A percentile compares a stretch with the other conserved stretches of the same genome.
These are phyloP conservation scores for Phytophthora tubulina DNA, from an alignment of 352 stramenopile species.

Conservation along the genomic window DNA sequence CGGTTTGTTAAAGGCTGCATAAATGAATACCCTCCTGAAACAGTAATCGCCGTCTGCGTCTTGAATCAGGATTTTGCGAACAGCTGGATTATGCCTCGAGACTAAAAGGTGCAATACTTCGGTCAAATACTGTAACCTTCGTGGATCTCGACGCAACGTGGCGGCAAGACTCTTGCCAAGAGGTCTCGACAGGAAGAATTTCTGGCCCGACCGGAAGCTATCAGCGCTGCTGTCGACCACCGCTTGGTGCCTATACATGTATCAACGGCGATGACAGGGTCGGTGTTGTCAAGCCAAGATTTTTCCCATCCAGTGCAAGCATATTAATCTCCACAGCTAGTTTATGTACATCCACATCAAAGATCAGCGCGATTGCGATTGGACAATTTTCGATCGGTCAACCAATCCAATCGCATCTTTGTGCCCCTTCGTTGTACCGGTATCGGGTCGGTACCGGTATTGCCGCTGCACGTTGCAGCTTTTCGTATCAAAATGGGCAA, in stretches of 20 bases:
- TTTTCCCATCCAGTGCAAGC: slow-evolving; percentile 1
- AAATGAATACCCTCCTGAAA: neutral
- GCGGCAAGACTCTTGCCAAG: neutral
- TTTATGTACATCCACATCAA: slow-evolving; percentile 15
- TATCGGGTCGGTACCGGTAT: neutral
- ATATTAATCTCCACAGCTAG: slow-evolving; percentile 13
- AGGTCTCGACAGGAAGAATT: neutral
- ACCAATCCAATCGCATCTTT: slow-evolving; percentile 4
- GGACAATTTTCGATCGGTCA: slow-evolving; percentile 10
- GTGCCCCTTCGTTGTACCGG: slow-evolving; percentile 4
- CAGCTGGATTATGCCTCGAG: slow-evolving; percentile 17
- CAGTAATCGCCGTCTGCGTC: neutral
- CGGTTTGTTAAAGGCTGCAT: neutral
- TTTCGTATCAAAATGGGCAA: slow-evolving; percentile 41
- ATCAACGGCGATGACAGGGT: neutral
- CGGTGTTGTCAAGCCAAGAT: slow-evolving; percentile 10
- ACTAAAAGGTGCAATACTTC: neutral
- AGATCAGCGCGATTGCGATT: slow-evolving; percentile 18
- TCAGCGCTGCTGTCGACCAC: too few species aligned
- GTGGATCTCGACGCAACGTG: slow-evolving; percentile 18
- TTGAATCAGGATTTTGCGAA: slow-evolving; percentile 21
- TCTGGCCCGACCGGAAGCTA: too few species aligned
- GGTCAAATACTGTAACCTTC: slow-evolving; percentile 13
- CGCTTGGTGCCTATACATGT: too few species aligned
- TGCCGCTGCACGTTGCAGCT: neutral